These are phyloP conservation scores for Apiospora koreana DNA, from an alignment of 2,329 filamentous ascomycete genomes.

Conservation along the genomic window DNA sequence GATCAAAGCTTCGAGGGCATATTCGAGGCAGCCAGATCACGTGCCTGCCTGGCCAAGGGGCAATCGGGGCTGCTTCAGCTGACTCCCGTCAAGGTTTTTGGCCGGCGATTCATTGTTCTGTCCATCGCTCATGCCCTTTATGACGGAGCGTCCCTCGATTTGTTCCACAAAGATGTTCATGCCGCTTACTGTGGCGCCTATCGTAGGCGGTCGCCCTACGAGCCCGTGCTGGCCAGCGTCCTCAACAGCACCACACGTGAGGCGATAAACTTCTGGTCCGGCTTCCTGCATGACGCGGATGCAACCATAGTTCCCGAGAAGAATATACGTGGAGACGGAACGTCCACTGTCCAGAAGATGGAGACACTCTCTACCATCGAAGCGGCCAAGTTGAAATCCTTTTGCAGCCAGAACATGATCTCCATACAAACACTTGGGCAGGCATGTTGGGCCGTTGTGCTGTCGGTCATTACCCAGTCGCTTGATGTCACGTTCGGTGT, in stretches of 20 bases:
- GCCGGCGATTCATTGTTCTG: constrained; percentile 52
- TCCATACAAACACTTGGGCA: constrained; percentile 78
- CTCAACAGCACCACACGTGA: constrained; percentile 43
- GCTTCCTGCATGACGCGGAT: constrained; percentile 57
- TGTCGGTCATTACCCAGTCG: constrained; percentile 62
- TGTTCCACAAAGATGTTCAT: constrained; percentile 72
- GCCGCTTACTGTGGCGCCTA: constrained; percentile 58
- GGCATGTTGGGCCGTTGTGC: constrained; percentile 71
- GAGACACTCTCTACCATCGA: constrained; percentile 48
- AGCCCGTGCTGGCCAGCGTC: constrained; percentile 56
- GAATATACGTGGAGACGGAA: background rate
- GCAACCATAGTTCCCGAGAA: constrained; percentile 35
- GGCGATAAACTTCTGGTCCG: constrained; percentile 68
- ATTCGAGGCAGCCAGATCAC: constrained; percentile 37
- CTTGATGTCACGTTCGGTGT: constrained; percentile 82
- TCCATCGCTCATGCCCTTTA: constrained; percentile 87
- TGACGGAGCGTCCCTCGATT: constrained; percentile 79
- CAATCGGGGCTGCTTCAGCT: constrained; percentile 50
- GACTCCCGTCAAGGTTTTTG: constrained; percentile 35
- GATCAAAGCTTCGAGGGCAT: constrained; percentile 37
- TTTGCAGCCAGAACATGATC: constrained; percentile 68
- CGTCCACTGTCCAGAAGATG: constrained; percentile 35
- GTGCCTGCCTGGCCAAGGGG: constrained; percentile 40
- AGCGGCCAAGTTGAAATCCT: constrained; percentile 45
- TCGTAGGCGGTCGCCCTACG: constrained; percentile 46